Evolutionary conservation across 2,329 filamentous ascomycete genomes (phyloP).

Genomic region (Rhytidhysteron rufulum): DNA sequence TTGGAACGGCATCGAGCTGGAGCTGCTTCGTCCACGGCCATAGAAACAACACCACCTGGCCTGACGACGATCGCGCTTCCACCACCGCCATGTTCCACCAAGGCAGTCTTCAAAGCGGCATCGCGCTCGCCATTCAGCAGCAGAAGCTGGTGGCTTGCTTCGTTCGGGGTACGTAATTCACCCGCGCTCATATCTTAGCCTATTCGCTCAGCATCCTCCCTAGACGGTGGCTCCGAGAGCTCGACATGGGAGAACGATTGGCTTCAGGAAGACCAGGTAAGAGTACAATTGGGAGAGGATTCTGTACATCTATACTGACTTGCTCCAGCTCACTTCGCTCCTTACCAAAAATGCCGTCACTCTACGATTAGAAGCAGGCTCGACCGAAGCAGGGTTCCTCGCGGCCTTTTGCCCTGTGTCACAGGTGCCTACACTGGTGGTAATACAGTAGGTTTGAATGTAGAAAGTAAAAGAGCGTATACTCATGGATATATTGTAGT

Average conservation of each 20-base stretch:
- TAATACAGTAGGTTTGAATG: slow-evolving; percentile 60
- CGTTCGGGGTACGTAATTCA: slow-evolving; percentile 60
- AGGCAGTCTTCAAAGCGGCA: slow-evolving; percentile 76
- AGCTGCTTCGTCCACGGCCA: no score
- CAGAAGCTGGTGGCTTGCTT: slow-evolving; percentile 81
- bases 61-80: neutral
- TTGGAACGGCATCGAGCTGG: neutral
- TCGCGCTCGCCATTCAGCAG: slow-evolving; percentile 68
- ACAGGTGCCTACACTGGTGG: slow-evolving; percentile 71
- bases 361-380: slow-evolving; percentile 67
- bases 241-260: slow-evolving; percentile 69
- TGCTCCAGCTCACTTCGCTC: slow-evolving; percentile 38
- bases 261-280: slow-evolving; percentile 41
- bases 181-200: slow-evolving; percentile 4
- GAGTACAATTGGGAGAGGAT: slow-evolving; percentile 4
- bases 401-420: slow-evolving; percentile 78
- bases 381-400: slow-evolving; percentile 76
- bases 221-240: slow-evolving; percentile 69
- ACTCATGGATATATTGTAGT: slow-evolving; percentile 33
- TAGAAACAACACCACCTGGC: slow-evolving; percentile 4
- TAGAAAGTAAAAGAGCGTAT: neutral
- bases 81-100: slow-evolving; percentile 67
- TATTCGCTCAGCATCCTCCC: slow-evolving; percentile 1
- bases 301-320: neutral
- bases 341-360: slow-evolving; percentile 63